These are phyloP conservation scores for Discostella stelligeroides DNA, from an alignment of 108 stramenopile genomes.

Conservation along the genomic window DNA sequence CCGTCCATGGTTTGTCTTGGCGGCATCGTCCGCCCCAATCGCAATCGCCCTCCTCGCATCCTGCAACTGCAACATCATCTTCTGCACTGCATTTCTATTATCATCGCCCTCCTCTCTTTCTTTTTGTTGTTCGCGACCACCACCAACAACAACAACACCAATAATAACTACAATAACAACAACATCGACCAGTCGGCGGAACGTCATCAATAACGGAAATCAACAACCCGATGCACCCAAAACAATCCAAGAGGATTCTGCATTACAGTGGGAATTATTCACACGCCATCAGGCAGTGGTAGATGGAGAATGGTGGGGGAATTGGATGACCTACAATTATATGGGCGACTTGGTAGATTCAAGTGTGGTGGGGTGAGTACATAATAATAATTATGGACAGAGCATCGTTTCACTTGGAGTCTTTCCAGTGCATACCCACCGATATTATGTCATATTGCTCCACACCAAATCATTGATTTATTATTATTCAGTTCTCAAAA, in stretches of 20 bases:
- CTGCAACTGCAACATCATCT: too few relatives aligned
- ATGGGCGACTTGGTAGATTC: slow-evolving; percentile 80
- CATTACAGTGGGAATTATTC: slow-evolving; percentile 84
- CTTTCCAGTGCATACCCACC: too few relatives aligned
- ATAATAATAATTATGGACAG: too few relatives aligned
- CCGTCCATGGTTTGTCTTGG: too few relatives aligned
- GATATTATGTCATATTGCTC: too few relatives aligned
- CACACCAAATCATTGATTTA: too few relatives aligned
- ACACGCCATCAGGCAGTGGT: slow-evolving; percentile 66
- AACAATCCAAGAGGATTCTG: slow-evolving; percentile 54
- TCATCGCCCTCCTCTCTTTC: neutral
- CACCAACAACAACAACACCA: slow-evolving; percentile 2
- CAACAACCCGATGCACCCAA: slow-evolving; percentile 37
- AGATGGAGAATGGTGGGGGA: slow-evolving; percentile 82
- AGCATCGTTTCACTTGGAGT: too few relatives aligned
- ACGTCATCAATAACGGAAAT: slow-evolving; percentile 6
- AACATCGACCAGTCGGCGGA: slow-evolving; percentile 11
- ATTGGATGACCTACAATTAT: slow-evolving; percentile 82
- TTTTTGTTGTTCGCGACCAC: neutral
- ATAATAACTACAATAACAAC: too few relatives aligned
- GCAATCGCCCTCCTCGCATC: slow-evolving; percentile 1
- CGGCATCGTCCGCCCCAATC: too few relatives aligned
- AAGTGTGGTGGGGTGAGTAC: slow-evolving; percentile 65
- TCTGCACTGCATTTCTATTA: slow-evolving; percentile 19
- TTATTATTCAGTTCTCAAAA: too few relatives aligned